These are phyloP conservation scores for Xerocomellus chrysenteron DNA, from an alignment of 768 basidiomycete genomes.

Conservation along the genomic window DNA sequence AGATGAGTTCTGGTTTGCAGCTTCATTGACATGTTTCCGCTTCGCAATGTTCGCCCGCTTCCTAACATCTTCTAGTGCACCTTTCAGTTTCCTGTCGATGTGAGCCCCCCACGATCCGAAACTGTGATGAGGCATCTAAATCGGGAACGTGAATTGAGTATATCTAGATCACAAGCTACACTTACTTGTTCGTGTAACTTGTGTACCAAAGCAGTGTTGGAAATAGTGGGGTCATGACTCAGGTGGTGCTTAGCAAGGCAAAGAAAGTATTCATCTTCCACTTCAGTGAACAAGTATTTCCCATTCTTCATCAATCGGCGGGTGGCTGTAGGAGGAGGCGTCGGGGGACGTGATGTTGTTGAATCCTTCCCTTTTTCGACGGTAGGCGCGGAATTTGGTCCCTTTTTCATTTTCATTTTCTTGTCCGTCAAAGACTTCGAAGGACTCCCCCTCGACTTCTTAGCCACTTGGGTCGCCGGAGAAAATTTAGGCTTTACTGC, in stretches of 20 bases:
- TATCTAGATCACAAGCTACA: background rate
- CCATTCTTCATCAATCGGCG: conserved; percentile 28
- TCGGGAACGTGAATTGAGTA: background rate
- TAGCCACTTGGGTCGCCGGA: background rate
- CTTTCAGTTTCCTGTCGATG: conserved; percentile 31
- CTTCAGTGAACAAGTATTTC: conserved; percentile 47
- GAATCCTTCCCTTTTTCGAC: conserved; percentile 2
- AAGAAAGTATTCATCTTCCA: conserved; percentile 49
- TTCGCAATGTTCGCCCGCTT: conserved; percentile 52
- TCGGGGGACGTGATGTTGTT: conserved; percentile 35
- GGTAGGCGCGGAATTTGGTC: background rate
- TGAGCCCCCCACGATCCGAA: conserved; percentile 50
- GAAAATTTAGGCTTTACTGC: conserved; percentile 6
- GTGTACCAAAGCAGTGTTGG: conserved; percentile 36
- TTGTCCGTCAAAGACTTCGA: conserved; percentile 6
- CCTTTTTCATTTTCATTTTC: conserved; percentile 1
- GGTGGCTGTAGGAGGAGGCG: conserved; percentile 43
- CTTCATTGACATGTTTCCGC: conserved; percentile 37
- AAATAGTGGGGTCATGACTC: conserved; percentile 46
- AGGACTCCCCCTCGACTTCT: conserved; percentile 3
- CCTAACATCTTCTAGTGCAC: conserved; percentile 45
- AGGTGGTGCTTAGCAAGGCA: conserved; percentile 47
- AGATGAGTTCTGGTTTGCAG: background rate
- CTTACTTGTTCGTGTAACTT: conserved; percentile 49
- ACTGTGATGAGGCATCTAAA: conserved; percentile 62